Evolutionary conservation across 768 basidiomycete species (phyloP), one percentile per base, ranked within the genome.

Genomic region (Lactifluus volemus): DNA sequence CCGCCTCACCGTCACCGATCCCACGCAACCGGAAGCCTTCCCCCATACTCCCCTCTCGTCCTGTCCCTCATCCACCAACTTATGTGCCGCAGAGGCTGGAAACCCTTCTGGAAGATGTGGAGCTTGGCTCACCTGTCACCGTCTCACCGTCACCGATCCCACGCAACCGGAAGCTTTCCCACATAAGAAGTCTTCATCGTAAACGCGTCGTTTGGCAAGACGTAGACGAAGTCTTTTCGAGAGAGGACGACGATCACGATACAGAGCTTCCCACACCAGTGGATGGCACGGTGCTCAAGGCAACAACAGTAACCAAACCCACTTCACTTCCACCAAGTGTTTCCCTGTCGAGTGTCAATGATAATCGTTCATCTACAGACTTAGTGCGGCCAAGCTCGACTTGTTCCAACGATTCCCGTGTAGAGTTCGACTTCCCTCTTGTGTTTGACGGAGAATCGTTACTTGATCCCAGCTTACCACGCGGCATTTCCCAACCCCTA

Each of bases 51-150:
- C n/a, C n/a, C n/a, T n/a, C n/a, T n/a, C n/a, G n/a, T n/a, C n/a
- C n/a, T n/a, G 62, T 55, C 41, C 63, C 17, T 65, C 64, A 36
- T 42, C 64, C 25, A 25, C 25, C 25, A 25, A 25, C 25, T 25
- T 25, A 1, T 25, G 25, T 25, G 25, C 25, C 49, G 5, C 50
- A 61, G 29, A 61, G 62, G 5, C 70, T 85, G 49, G 76, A 79
- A 58, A 74, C 79, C 6, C 75, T 84, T 2, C 83, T 79, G 4
- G 83, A 85, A 61, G 81, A 76, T 52, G 68, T 73, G 8, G 81
- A 83, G 58, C 67, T 79, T 45, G 59, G 69, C 14, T 58, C 70
- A 0, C 49, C 60, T 7, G 67, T 67, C 53, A 47, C 68, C 5
- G 57, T 54, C 48, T 3, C 54, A 19, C 34, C 53, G 17, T 55